Conservation (phyloP, 1,284 basidiomycete genomes). For the Leucoagaricus sp. region DNA sequence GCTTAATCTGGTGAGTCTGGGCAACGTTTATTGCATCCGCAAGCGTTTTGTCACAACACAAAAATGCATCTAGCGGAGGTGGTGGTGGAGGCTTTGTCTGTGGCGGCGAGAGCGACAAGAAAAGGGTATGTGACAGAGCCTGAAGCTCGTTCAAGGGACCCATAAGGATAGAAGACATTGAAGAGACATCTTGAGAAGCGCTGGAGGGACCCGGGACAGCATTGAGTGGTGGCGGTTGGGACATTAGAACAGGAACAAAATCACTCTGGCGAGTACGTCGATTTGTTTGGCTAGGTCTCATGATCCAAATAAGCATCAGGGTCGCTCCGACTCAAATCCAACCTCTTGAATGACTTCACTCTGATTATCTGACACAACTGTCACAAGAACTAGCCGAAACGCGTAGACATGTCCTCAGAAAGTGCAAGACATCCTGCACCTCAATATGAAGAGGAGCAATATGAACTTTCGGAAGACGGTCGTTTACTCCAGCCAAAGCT, state of each 20-base stretch:
- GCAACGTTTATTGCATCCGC: constrained; percentile 66
- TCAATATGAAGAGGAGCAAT: constrained; percentile 36
- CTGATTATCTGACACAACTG: not conserved
- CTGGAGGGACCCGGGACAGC: constrained; percentile 20
- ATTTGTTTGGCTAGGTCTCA: constrained; percentile 10
- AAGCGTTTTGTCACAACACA: constrained; percentile 60
- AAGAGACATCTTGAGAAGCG: constrained; percentile 27
- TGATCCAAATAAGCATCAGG: not conserved
- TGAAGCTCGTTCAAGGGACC: constrained; percentile 64
- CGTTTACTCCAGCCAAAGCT: constrained; percentile 28
- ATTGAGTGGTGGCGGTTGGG: constrained; percentile 20
- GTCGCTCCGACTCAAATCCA: not conserved
- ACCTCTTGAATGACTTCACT: not conserved
- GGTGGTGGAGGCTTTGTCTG: constrained; percentile 61
- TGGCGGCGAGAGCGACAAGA: constrained; percentile 68
- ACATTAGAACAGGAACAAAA: constrained; percentile 11
- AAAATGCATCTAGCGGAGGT: constrained; percentile 62
- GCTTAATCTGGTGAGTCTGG: constrained; percentile 71
- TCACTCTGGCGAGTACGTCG: not conserved
- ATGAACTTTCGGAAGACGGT: constrained; percentile 44
- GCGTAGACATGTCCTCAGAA: not conserved
- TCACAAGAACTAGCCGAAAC: not conserved
- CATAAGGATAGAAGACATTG: constrained; percentile 61
- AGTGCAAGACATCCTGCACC: not conserved
- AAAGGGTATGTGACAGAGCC: constrained; percentile 65